Percentiles rank a stretch among this genome's conserved stretches.
Conservation (phyloP, 2,329 filamentous ascomycete species). For the Colletotrichum nymphaeae region DNA sequence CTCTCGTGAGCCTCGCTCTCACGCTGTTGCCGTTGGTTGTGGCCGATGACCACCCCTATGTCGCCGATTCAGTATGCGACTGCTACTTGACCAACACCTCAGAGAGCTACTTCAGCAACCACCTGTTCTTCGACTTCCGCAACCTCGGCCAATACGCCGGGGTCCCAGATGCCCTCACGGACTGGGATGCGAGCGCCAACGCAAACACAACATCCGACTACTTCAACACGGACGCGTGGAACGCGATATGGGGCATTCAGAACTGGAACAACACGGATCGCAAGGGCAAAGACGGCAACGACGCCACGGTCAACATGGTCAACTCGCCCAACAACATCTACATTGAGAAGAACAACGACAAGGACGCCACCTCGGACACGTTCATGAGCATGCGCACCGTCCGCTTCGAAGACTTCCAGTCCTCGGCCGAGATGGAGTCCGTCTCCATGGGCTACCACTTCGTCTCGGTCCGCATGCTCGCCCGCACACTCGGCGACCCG, state of each 20-base stretch:
- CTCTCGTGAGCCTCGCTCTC: conserved; percentile 36
- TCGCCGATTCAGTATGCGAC: conserved; percentile 52
- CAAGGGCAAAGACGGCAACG: conserved; percentile 36
- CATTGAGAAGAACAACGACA: conserved; percentile 54
- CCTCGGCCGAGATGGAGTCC: conserved; percentile 60
- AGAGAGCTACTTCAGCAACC: conserved; percentile 55
- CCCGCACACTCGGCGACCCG: conserved; percentile 58
- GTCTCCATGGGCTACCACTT: conserved; percentile 48
- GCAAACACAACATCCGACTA: conserved; percentile 51
- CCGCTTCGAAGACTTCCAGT: conserved; percentile 57
- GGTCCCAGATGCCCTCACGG: conserved; percentile 46
- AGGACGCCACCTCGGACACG: conserved; percentile 49
- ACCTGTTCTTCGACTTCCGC: conserved; percentile 64
- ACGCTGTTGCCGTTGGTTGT: conserved; percentile 8
- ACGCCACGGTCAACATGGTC: conserved; percentile 49
- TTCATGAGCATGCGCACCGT: conserved; percentile 61
- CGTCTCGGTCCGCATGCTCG: conserved; percentile 61
- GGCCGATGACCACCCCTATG: conserved; percentile 36
- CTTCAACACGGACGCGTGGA: conserved; percentile 51
- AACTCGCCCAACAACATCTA: conserved; percentile 59
- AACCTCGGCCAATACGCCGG: conserved; percentile 51
- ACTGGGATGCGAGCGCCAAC: conserved; percentile 41
- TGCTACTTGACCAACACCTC: conserved; percentile 62
- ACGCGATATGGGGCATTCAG: conserved; percentile 50
- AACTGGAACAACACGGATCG: conserved; percentile 52